These are phyloP conservation scores for Alternaria panax DNA, from an alignment of 2,329 filamentous ascomycete species.

Conservation along the genomic window DNA sequence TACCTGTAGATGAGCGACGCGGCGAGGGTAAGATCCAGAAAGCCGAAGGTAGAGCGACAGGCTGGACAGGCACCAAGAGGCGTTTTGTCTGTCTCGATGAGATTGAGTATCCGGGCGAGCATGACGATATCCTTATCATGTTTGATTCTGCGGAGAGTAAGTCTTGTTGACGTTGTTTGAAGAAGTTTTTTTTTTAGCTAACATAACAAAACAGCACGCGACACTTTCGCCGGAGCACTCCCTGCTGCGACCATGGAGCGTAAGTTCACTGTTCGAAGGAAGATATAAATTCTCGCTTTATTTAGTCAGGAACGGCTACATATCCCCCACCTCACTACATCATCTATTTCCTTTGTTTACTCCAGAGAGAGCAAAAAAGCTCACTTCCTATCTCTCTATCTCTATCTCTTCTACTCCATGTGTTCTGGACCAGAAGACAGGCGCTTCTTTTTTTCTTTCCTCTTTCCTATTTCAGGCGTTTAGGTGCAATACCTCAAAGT, in stretches of 20 bases:
- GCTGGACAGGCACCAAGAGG: slow-evolving; percentile 64
- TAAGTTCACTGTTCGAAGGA: slow-evolving; percentile 54
- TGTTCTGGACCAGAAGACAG: not conserved
- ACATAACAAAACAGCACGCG: slow-evolving; percentile 50
- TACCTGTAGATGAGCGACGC: slow-evolving; percentile 67
- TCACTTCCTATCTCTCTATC: not conserved
- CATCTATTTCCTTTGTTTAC: not conserved
- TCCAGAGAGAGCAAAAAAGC: not conserved
- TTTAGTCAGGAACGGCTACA: not conserved
- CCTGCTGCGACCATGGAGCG: slow-evolving; percentile 53
- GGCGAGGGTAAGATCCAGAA: slow-evolving; percentile 59
- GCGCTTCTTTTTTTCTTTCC: not conserved
- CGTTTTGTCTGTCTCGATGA: slow-evolving; percentile 85
- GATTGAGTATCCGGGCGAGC: slow-evolving; percentile 87
- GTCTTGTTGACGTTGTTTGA: slow-evolving; percentile 41
- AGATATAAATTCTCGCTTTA: slow-evolving; percentile 40
- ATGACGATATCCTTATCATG: slow-evolving; percentile 86
- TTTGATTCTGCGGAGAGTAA: slow-evolving; percentile 82
- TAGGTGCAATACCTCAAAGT: not conserved
- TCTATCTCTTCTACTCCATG: not conserved
- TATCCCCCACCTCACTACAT: not conserved
- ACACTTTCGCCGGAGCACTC: slow-evolving; percentile 55
- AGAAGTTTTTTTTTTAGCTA: slow-evolving; percentile 21
- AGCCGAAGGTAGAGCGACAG: slow-evolving; percentile 57
- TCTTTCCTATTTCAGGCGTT: not conserved